Evolutionary conservation across 176 grass and related monocot species (phyloP).

Genomic region (Alopecurus myosuroides): DNA sequence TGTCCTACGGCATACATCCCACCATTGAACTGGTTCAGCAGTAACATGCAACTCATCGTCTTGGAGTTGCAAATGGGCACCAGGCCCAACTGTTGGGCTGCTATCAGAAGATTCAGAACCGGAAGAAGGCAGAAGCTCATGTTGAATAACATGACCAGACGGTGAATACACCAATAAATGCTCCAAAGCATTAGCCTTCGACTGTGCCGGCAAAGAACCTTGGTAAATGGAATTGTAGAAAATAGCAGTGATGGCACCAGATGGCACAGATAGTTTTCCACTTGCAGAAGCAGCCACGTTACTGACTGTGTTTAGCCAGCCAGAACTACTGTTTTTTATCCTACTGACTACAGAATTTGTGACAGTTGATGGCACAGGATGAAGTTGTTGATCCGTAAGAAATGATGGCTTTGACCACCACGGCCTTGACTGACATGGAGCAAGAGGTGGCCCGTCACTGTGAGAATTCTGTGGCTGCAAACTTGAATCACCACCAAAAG

Average conservation of each 20-base stretch:
- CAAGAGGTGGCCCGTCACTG: constrained; percentile 71
- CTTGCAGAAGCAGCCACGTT: constrained; percentile 92
- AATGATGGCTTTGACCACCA: constrained; percentile 96
- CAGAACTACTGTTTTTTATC: constrained; percentile 88
- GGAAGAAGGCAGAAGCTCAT: constrained; percentile 84
- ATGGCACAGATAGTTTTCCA: constrained; percentile 74
- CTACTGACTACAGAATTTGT: constrained; percentile 88
- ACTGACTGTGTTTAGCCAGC: constrained; percentile 97
- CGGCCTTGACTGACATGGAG: constrained; percentile 67
- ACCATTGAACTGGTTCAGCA: constrained; percentile 98
- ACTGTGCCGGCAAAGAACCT: constrained; percentile 43
- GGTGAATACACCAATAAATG: constrained; percentile 98
- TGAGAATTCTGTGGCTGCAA: constrained; percentile 70
- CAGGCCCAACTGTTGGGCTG: constrained; percentile 55
- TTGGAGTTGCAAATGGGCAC: constrained; percentile 57
- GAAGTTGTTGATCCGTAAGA: constrained; percentile 80
- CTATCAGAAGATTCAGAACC: constrained; percentile 58
- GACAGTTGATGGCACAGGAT: constrained; percentile 64
- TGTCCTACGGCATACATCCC: constrained; percentile 96
- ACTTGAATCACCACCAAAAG: constrained; percentile 90
- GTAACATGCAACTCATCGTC: constrained; percentile 92
- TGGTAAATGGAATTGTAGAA: constrained; percentile 83
- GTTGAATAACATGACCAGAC: constrained; percentile 96
- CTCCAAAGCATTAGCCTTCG: constrained; percentile 84
- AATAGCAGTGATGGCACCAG: constrained; percentile 73